phyloP scores from a whole-genome alignment of 495 filamentous ascomycete species.

The Cercophora scortea region DNA sequence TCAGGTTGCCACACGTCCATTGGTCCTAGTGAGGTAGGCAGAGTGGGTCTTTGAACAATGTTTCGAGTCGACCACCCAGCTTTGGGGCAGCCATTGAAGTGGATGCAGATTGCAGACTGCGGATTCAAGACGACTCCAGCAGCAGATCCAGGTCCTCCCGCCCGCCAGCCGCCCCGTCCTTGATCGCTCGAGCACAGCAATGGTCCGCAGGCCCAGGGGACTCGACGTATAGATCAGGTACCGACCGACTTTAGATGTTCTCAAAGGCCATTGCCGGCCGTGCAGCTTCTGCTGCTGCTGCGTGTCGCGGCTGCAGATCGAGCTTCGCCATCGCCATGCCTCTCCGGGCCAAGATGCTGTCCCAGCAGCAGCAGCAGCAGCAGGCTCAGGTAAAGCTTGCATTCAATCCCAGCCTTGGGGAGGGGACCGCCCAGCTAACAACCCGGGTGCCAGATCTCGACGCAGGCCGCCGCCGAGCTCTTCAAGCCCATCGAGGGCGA shows the following conservation, averaged over 20 bases:
- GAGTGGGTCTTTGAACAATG: background rate
- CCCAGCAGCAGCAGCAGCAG: constrained; percentile 53
- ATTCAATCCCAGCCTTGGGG: background rate
- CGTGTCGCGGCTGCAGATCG: constrained; percentile 27
- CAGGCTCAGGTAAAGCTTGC: constrained; percentile 45
- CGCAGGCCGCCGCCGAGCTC: constrained; percentile 16
- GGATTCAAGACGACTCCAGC: no score
- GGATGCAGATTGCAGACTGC: no score
- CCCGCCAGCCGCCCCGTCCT: no score
- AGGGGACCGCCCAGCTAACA: background rate
- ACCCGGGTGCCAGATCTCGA: constrained; percentile 48
- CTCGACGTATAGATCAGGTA: background rate
- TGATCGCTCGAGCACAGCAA: background rate
- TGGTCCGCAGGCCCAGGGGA: constrained; percentile 4
- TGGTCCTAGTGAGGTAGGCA: background rate
- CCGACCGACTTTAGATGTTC: constrained; percentile 29
- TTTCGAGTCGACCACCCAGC: background rate
- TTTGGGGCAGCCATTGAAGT: no score
- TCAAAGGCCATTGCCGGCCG: constrained; percentile 29
- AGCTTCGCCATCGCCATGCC: constrained; percentile 65
- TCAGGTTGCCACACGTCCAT: no score
- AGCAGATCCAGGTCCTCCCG: no score
- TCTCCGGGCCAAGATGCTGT: constrained; percentile 72
- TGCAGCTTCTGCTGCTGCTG: constrained; percentile 31
- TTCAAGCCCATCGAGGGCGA: constrained; percentile 49